Base-by-base conservation (phyloP, 2,329 filamentous ascomycete species). In the Colletotrichum musicola region DNA sequence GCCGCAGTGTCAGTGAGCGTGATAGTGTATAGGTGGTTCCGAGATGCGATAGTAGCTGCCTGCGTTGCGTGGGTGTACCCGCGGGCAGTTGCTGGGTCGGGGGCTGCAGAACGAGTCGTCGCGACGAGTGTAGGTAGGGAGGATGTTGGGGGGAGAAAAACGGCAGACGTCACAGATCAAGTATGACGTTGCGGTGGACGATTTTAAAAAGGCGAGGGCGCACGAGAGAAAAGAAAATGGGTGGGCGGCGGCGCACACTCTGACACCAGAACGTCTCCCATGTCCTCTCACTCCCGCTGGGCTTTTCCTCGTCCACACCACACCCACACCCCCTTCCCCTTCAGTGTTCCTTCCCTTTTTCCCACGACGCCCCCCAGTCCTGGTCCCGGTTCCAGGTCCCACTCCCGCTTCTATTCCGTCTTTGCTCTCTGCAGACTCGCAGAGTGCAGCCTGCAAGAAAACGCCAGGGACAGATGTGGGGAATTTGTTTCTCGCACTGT, bases 151-250 rank as follows among this genome's bases (percentile, higher is more conserved):
- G 50, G 30, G 59, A 25, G 54, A 53, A 68, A 74, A 76, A 82
- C 70, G 70, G 70, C 70, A 82, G 81, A 82, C 81, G 81, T 82
- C 81, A 82, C 81, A 82, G 81, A 55, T 63, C 56, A 71, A 71
- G 70, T 72, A 82, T 82, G 81, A 82, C 81, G 81, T 82, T 82
- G 80, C 60, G 71, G 77, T 75, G 73, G 75, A 74, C 76, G 73
- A 77, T 63, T 71, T 62, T 55, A 64, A 63, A 68, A 65, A 56
- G 49, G 51, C 69, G 71, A 72, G 69, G 69, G 69, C 63, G 72
- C 70, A 70, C 58, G 69, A 73, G 51, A 71, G 72, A 75, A 73
- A 79, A 79, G 76, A 76, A 77, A 78, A 74, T 76, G 57, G 68
- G 50, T 63, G 64, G 50, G 51, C 66, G 51, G 62, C 66, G 62